Conservation (phyloP, 257 asterid genomes). For the Ocimum tenuiflorum region DNA sequence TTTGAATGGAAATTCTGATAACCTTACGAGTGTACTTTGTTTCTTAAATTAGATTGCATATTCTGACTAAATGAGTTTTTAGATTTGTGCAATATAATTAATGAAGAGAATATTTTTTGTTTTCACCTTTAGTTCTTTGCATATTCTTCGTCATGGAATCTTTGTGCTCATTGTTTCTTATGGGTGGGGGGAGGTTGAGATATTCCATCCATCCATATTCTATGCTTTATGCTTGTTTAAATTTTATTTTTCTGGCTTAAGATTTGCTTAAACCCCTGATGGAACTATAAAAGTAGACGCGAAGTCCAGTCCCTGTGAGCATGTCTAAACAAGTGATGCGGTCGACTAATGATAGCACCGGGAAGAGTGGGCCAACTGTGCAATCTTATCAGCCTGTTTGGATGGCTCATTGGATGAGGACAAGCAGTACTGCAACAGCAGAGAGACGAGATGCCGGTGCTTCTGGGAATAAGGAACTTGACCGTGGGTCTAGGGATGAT, state of each 20-base stretch:
- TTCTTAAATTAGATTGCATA: not conserved
- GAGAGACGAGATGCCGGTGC: slow-evolving; percentile 13
- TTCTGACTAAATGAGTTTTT: not conserved
- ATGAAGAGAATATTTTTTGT: not conserved
- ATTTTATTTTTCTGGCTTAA: not conserved
- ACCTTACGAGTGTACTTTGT: not conserved
- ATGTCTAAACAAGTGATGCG: slow-evolving; percentile 43
- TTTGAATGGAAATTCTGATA: not conserved
- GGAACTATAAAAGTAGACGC: slow-evolving; percentile 16
- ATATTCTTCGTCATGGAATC: not conserved
- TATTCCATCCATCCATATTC: not conserved
- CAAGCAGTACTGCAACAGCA: slow-evolving; percentile 21
- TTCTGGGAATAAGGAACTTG: slow-evolving; percentile 21
- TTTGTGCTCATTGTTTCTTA: not conserved
- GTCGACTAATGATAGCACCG: slow-evolving; percentile 22
- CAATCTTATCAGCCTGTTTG: slow-evolving; percentile 45
- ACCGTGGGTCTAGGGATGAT: slow-evolving; percentile 10
- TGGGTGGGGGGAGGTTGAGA: not conserved
- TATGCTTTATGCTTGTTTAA: not conserved
- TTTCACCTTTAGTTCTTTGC: too few relatives aligned
- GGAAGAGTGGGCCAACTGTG: slow-evolving; percentile 22
- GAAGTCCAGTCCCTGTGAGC: slow-evolving; percentile 9
- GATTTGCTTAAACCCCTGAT: slow-evolving; percentile 2
- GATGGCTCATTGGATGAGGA: slow-evolving; percentile 64
- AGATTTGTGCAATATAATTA: not conserved